These are phyloP conservation scores for Elaeis oleifera DNA, from an alignment of 202 grass and related monocot genomes.

Conservation along the genomic window DNA sequence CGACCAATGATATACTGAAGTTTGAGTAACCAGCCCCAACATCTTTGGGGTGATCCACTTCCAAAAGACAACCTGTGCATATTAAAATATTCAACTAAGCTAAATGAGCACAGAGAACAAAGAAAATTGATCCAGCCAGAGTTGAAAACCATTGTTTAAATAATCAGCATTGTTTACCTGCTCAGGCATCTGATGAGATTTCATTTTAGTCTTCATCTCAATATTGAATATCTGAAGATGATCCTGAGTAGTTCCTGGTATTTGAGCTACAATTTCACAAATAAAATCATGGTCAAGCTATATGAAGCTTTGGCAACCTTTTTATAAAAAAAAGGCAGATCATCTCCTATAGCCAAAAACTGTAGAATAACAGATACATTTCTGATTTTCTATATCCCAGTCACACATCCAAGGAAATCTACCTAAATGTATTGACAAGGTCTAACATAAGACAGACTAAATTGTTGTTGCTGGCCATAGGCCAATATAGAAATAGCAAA, in stretches of 20 bases:
- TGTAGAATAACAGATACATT: background rate
- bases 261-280: constrained; percentile 63
- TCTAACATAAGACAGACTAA: no score
- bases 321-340: background rate
- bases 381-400: no score
- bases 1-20: constrained; percentile 26
- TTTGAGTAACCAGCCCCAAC: constrained; percentile 23
- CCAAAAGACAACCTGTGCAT: constrained; percentile 39
- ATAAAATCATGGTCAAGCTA: background rate
- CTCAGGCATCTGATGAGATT: constrained; percentile 95
- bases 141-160: background rate
- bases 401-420: no score
- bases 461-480: no score
- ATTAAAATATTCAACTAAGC: constrained; percentile 1
- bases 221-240: constrained; percentile 97
- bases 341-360: background rate
- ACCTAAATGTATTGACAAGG: no score
- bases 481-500: no score
- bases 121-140: background rate
- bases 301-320: background rate
- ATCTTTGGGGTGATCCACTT: constrained; percentile 25
- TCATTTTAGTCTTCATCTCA: constrained; percentile 89
- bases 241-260: constrained; percentile 84
- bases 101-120: background rate
- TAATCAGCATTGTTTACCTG: constrained; percentile 38